Base-by-base conservation (phyloP, 352 stramenopile genomes). In the Thraustochytrium striatum region DNA sequence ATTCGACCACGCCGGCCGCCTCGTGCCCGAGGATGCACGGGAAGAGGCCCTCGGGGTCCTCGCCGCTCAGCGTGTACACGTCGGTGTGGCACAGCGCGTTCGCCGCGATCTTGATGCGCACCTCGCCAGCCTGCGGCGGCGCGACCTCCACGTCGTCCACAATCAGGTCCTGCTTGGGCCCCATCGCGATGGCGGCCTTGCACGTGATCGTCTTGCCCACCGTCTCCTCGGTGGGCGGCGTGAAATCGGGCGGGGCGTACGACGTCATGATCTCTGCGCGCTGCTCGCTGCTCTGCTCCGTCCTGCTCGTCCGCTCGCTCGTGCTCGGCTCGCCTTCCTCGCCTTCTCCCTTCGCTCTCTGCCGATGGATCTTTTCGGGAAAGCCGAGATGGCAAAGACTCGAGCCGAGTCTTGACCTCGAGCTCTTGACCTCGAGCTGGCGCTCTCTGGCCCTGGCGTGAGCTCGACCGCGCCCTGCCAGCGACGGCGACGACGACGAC, bases 1-100 rank as follows among this genome's bases (percentile, higher is more conserved):
- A 87, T 82, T 95, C 90, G 2, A 95, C 90, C 35, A 93, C 86
- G 61, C 87, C 91, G 35, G 89, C 92, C 11, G 88, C 91, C 82
- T 97, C 92, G 75, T 97, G 92, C 11, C 92, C 92, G 33, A 97
- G 83, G 79, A 97, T 95, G 50, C 85, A 93, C 9, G 92, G 92
- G 79, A 97, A 97, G 0, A 94, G 84, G 33, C 89, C 89, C 80
- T 93, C 89, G 13, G 87, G 59, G 85, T 96, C 91, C 61, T 88
- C 79, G 2, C 91, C 91, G 61, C 59, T 78, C 25, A 88, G 81
- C 21, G 86, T 89, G 61, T 88, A 89, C 35, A 92, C 84, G 82
- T 96, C 91, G 1, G 91, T 95, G 82, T 94, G 89, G 82, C 89
- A 94, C 19, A 95, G 72, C 30, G 90, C 90, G 79, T 92, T 93